Evolutionary conservation across 163 green algal genomes (phyloP).

Genomic region (Scenedesmus sp.): DNA sequence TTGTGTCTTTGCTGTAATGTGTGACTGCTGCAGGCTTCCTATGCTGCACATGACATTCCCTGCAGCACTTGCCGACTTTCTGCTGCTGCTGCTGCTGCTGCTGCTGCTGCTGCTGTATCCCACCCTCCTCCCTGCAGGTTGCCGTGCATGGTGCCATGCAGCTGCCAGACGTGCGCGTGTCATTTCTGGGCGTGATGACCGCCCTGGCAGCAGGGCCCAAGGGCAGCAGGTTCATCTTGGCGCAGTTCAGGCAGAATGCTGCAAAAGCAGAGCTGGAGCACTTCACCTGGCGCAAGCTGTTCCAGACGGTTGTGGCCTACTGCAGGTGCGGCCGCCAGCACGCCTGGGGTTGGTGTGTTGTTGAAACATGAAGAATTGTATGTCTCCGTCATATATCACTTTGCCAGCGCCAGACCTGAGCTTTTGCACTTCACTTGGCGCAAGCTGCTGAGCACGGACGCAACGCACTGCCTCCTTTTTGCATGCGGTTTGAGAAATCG

Average conservation of each 20-base stretch:
- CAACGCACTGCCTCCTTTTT: too few relatives aligned
- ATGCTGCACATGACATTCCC: too few relatives aligned
- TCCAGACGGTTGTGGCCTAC: slow-evolving; percentile 41
- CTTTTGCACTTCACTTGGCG: slow-evolving; percentile 58
- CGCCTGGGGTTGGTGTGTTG: not conserved
- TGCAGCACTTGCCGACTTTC: not conserved
- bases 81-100: not conserved
- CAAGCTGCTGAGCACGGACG: slow-evolving; percentile 56
- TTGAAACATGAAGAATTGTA: too few relatives aligned
- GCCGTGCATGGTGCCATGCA: slow-evolving; percentile 47
- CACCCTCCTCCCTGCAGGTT: not conserved
- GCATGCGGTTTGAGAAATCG: too few relatives aligned
- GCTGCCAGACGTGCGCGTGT: slow-evolving; percentile 69
- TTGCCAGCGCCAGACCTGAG: too few relatives aligned
- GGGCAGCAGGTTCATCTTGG: slow-evolving; percentile 64
- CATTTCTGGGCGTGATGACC: slow-evolving; percentile 79
- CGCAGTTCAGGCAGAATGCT: slow-evolving; percentile 48
- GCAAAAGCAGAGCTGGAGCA: slow-evolving; percentile 54
- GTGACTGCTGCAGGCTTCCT: too few relatives aligned
- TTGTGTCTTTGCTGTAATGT: too few relatives aligned
- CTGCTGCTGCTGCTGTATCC: not conserved
- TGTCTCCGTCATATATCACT: too few relatives aligned
- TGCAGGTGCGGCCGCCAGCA: slow-evolving; percentile 23
- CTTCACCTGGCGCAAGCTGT: slow-evolving; percentile 68
- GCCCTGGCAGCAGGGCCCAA: slow-evolving; percentile 69